Percentiles rank a stretch among this genome's conserved stretches.
Evolutionary conservation across 257 asterid species (phyloP).

Genomic region (Solanum bulbocastanum): DNA sequence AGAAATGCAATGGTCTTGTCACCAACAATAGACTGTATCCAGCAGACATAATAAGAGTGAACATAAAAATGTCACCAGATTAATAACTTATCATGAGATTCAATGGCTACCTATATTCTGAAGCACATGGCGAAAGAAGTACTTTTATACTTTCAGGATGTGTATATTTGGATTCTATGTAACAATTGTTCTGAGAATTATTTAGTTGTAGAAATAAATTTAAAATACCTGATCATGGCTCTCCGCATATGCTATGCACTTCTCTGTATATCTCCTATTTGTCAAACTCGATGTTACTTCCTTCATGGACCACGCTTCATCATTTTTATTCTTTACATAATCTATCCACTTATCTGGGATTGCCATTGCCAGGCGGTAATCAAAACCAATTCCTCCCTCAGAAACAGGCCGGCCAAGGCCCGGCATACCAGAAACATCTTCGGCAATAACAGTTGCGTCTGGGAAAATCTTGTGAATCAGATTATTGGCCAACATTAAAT

Average conservation of each 20-base stretch:
- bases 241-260: constrained; percentile 95
- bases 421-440: constrained; percentile 98
- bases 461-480: constrained; percentile 70
- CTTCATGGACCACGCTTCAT: constrained; percentile 75
- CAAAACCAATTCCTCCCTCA: constrained; percentile 94
- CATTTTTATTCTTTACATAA: constrained; percentile 68
- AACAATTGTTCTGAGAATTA: not conserved
- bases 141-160: not conserved
- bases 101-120: not conserved
- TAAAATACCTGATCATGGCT: constrained; percentile 89
- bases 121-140: not conserved
- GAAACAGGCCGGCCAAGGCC: constrained; percentile 75
- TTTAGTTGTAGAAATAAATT: not conserved
- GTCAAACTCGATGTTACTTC: constrained; percentile 78
- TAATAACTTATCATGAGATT: not conserved
- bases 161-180: not conserved
- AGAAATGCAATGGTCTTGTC: constrained; percentile 85
- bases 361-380: constrained; percentile 95
- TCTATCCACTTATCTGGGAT: constrained; percentile 98
- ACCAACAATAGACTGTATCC: constrained; percentile 79
- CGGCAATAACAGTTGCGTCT: constrained; percentile 84
- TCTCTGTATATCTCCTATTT: constrained; percentile 84
- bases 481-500: constrained; percentile 83
- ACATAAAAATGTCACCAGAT: not conserved
- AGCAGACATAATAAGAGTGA: constrained; percentile 2